Evolutionary conservation across 345 rosid species (phyloP), one percentile per base, ranked within the genome.

Genomic region (Lepidium didymum): DNA sequence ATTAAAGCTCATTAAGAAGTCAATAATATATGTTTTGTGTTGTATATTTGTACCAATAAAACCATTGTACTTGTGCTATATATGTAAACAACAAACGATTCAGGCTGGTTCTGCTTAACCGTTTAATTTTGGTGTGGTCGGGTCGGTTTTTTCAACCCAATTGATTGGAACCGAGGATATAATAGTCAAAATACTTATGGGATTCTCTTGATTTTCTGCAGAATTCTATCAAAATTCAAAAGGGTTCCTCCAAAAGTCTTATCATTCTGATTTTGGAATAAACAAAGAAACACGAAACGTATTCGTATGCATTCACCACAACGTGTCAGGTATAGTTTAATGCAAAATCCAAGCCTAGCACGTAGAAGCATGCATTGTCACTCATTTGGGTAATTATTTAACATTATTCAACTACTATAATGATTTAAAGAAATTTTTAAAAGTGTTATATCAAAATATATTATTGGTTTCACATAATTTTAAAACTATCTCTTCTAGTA

Each of bases 211-310:
- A 29, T 21, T 9, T 21, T 16, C 14, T 57, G 36, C 62, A 62
- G 21, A 43, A 36, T 35, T 62, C 75, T 11, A 4, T 34, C 27
- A 2, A 29, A 36, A 43, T 7, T 34, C 27, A 2, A 29, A 36
- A 43, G 23, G 69, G 57, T 54, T 62, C 75, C 75, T 63, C 69
- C 41, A 63, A 14, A 61, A 35, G 46, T 55, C 75, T 19, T 46
- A 63, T 71, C 75, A 41, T 62, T 34, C 12, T 54, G 62, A 62
- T 62, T 71, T 53, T 44, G 0, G 2, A 15, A 35, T 54, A 33
- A 34, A 15, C 54, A 36, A 53, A 53, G 31, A 71, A 51, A 54
- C 43, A 70, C 31, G 55, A 10, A 52, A 62, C 75, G 54, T 62
- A 52, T 21, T 36, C 14, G 0, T 21, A 29, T 44, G 29, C 40